Base-by-base conservation (phyloP, 176 grass and related monocot species). In the Aegilops umbellulata region DNA sequence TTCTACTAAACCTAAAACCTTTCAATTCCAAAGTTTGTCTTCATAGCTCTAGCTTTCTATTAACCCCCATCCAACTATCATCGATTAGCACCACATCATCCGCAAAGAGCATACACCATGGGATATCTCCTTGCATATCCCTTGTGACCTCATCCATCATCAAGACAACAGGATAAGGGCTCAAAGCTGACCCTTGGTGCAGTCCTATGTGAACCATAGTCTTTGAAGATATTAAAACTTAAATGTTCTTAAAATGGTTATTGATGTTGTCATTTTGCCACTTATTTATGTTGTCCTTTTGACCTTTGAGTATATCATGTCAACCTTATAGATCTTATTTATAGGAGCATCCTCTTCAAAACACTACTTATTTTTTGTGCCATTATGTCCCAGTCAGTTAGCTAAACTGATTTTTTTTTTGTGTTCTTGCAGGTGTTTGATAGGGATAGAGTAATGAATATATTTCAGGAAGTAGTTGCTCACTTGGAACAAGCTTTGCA, bases 401-500 rank as follows among this genome's bases (percentile, higher is more conserved):
- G 65, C 64, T 80, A 81, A 88, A 65, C 26, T 72, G 14, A 4
- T 29, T 65, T 42, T 22, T 65, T 65, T 32, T 27, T 22, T 17
- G 10, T 64, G 22, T 74, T 63, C 16, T 83, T 89, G 29, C 72
- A 97, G 95, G 95, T 90, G 31, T 81, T 95, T 51, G 83, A 95
- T 35, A 93, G 89, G 70, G 93, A 92, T 53, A 76, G 30, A 12
- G 81, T 97, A 47, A 87, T 89, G 83, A 85, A 82, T 51, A 91
- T 69, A 63, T 93, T 95, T 60, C 80, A 90, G 31, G 87, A 85
- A 65, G 87, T 93, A 74, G 79, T 89, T 76, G 42, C 73, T 82
- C 85, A 90, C 74, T 74, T 97, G 78, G 93, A 93, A 66, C 85
- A 93, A 81, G 86, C 89, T 76, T 82, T 97, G 77, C 73, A 62